phyloP scores from a whole-genome alignment of 2,329 filamentous ascomycete genomes.

The Monascus ruber region DNA sequence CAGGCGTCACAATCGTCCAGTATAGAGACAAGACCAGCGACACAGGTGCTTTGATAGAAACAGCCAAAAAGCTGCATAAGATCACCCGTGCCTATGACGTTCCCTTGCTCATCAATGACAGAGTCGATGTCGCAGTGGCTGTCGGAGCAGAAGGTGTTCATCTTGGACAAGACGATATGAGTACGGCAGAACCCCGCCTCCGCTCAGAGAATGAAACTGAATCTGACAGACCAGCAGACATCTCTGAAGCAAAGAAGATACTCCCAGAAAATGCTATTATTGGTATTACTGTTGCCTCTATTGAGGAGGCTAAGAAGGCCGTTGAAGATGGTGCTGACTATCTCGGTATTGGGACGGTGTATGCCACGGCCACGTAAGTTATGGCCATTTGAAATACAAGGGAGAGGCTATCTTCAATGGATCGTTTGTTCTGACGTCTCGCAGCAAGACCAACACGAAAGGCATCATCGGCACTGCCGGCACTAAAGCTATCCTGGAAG shows the following conservation, averaged over 20 bases:
- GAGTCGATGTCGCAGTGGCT: conserved; percentile 77
- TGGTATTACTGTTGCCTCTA: conserved; percentile 70
- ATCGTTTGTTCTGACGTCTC: conserved; percentile 2
- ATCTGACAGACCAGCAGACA: conserved; percentile 32
- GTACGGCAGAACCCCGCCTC: conserved; percentile 33
- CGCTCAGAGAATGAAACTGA: not conserved
- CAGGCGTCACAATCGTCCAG: conserved; percentile 70
- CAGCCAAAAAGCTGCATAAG: conserved; percentile 57
- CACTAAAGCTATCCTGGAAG: conserved; percentile 52
- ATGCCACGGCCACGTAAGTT: conserved; percentile 67
- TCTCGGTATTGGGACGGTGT: conserved; percentile 81
- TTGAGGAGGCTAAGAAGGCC: conserved; percentile 61
- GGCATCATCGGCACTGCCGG: conserved; percentile 65
- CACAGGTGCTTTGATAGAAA: conserved; percentile 59
- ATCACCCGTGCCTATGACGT: conserved; percentile 57
- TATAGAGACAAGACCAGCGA: conserved; percentile 80
- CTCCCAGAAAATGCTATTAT: conserved; percentile 72
- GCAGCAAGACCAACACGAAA: conserved; percentile 76
- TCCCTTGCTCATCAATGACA: conserved; percentile 85
- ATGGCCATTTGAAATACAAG: not conserved
- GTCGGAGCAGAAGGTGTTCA: conserved; percentile 86
- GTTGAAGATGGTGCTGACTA: conserved; percentile 74
- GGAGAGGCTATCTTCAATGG: not conserved
- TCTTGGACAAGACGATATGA: conserved; percentile 87
- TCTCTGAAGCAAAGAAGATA: conserved; percentile 55